Conservation (phyloP, 176 grass and related monocot species). For the Canna indica region DNA sequence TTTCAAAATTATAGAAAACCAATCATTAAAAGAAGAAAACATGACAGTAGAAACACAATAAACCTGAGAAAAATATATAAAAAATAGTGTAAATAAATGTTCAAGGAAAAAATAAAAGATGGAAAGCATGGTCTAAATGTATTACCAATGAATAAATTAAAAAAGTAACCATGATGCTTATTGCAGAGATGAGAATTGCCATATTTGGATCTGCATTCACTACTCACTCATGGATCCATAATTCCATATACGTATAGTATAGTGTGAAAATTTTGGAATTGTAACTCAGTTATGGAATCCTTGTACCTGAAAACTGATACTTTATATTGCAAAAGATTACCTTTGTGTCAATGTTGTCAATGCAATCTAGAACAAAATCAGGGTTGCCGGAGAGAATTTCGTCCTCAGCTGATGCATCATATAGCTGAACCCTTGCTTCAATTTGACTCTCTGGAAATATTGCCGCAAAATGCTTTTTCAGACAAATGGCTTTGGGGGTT, state of each 20-base stretch:
- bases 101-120: background rate
- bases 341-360: slow-evolving; percentile 98
- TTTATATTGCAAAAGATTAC: slow-evolving; percentile 26
- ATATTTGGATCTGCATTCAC: too few relatives aligned
- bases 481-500: slow-evolving; percentile 70
- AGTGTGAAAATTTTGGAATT: background rate
- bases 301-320: background rate
- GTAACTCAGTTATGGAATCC: background rate
- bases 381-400: slow-evolving; percentile 88
- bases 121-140: background rate
- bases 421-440: slow-evolving; percentile 85
- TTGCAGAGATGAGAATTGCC: too few relatives aligned
- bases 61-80: background rate
- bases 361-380: slow-evolving; percentile 99
- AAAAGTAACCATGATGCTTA: background rate
- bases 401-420: slow-evolving; percentile 57
- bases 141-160: background rate
- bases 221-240: too few relatives aligned
- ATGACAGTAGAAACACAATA: background rate
- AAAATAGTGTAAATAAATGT: background rate
- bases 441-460: slow-evolving; percentile 89
- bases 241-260: too few relatives aligned
- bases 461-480: slow-evolving; percentile 82
- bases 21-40: background rate
- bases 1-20: background rate